A percentile compares a stretch with the other conserved stretches of the same genome.
phyloP scores from a whole-genome alignment of 495 filamentous ascomycete genomes.

The Coniosporium apollinis region DNA sequence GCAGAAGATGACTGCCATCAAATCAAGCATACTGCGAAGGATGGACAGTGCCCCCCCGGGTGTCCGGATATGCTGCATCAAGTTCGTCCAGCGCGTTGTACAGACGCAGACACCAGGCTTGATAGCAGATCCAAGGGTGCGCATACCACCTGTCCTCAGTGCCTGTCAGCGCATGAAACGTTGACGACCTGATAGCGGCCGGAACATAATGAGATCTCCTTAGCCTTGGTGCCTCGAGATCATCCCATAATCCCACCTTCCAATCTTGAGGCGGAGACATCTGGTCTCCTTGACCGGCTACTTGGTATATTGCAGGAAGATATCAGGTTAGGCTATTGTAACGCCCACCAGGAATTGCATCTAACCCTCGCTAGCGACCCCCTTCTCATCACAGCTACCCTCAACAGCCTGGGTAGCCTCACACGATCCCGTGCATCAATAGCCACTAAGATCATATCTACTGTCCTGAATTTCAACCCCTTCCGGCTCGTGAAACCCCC shows the following conservation, averaged over 20 bases:
- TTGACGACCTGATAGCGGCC: constrained; percentile 38
- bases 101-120: constrained; percentile 75
- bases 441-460: constrained; percentile 65
- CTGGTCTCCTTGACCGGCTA: constrained; percentile 75
- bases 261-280: constrained; percentile 78
- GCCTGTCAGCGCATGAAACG: background rate
- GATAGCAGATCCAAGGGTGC: constrained; percentile 71
- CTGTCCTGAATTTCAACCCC: constrained; percentile 83
- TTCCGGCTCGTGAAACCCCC: constrained; percentile 58
- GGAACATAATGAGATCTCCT: constrained; percentile 72
- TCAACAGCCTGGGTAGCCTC: constrained; percentile 70
- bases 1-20: constrained; percentile 79
- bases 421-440: constrained; percentile 66
- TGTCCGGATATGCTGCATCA: constrained; percentile 85
- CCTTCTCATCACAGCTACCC: constrained; percentile 75
- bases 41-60: constrained; percentile 70
- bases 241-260: constrained; percentile 61
- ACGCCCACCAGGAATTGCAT: constrained; percentile 1
- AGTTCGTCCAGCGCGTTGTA: constrained; percentile 86
- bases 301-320: constrained; percentile 78
- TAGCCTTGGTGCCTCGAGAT: constrained; percentile 67
- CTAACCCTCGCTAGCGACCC: constrained; percentile 45
- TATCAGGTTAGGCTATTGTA: constrained; percentile 39
- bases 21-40: constrained; percentile 66
- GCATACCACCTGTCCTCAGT: constrained; percentile 13